These are phyloP conservation scores for Aciculosporium take DNA, from an alignment of 2,329 filamentous ascomycete genomes.

Conservation along the genomic window DNA sequence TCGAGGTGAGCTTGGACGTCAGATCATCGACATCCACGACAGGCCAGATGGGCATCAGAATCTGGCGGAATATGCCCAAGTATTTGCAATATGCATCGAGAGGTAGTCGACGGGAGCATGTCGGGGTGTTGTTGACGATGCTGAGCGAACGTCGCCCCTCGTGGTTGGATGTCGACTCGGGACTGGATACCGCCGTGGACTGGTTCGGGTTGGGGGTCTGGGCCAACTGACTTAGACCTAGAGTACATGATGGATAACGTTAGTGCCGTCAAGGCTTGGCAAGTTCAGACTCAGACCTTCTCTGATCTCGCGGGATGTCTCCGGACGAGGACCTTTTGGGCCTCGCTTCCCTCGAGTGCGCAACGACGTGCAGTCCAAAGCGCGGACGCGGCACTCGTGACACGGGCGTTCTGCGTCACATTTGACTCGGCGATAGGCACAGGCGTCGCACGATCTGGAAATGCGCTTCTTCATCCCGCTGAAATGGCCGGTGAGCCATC, in stretches of 20 bases:
- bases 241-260: background rate
- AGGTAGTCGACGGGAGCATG: background rate
- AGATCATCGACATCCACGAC: too few relatives aligned
- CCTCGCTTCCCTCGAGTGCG: background rate
- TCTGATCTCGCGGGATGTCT: constrained; percentile 1
- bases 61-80: constrained; percentile 11
- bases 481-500: too few relatives aligned
- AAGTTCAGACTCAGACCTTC: too few relatives aligned
- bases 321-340: background rate
- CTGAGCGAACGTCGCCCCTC: background rate
- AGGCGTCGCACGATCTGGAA: constrained; percentile 4
- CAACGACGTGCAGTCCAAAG: too few relatives aligned
- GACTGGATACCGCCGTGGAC: background rate
- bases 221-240: constrained; percentile 2
- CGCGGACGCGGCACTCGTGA: constrained; percentile 1
- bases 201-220: background rate
- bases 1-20: too few relatives aligned
- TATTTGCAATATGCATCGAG: constrained; percentile 12
- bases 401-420: constrained; percentile 3
- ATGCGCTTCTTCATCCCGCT: constrained; percentile 3
- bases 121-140: background rate
- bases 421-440: constrained; percentile 3
- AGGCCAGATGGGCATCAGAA: too few relatives aligned
- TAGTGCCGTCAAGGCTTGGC: background rate
- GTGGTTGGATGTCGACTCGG: background rate